Base-by-base conservation (phyloP, 345 rosid species). In the Acer campestre region DNA sequence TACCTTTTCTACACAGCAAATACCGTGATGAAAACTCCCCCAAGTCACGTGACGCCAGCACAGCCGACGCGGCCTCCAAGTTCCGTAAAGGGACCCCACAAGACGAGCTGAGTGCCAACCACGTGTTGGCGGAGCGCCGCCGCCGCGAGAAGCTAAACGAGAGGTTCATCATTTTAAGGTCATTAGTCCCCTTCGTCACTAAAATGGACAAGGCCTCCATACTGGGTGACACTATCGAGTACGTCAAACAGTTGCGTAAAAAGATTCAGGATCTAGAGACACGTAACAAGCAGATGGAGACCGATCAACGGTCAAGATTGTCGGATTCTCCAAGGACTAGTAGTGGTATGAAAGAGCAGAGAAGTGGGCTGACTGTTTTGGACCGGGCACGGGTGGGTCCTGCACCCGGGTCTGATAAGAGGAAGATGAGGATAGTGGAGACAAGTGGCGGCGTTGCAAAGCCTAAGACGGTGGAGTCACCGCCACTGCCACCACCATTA, bases 191-290 rank as follows among this genome's bases (percentile, higher is more conserved):
- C 16, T 94, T 94, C 76, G 98, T 97, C 55, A 94, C 98, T 13
- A 94, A 97, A 78, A 93, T 97, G 98, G 99, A 97, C 85, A 97
- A 97, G 87, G 98, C 94, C 5, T 97, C 99, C 3, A 94, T 97
- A 73, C 79, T 97, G 8, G 99, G 98, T 5, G 99, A 97, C 84
- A 91, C 99, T 7, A 97, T 97, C 1, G 97, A 93, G 84, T 97
- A 94, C 75, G 88, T 97, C 83, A 94, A 97, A 79, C 99, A 97
- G 76, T 85, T 97, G 7, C 82, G 89, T 10, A 89, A 88, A 78
- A 93, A 90, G 83, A 86, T 94, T 17, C 94, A 91, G 77, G 99
- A 97, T 69, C 82, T 97, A 3, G 99, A 93, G 82, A 42, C 86
- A 0, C 81, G 75, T 55, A 91, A 85, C 77, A 72, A 77, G 14